These are phyloP conservation scores for Juncus inflexus DNA, from an alignment of 176 grass and related monocot species.

Conservation along the genomic window DNA sequence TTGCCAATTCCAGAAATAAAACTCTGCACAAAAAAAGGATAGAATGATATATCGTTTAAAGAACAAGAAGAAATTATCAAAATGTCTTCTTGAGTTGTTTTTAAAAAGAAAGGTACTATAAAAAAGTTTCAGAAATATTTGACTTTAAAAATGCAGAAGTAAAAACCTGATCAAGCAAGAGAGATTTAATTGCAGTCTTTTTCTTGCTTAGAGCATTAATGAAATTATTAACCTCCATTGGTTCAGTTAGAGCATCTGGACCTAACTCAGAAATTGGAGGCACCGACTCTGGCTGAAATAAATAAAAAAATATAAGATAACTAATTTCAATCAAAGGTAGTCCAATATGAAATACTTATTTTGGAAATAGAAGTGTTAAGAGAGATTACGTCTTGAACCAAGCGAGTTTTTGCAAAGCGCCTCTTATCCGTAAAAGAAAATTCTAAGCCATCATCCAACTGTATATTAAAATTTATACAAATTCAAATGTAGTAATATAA, in stretches of 20 bases:
- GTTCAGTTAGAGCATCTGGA: constrained; percentile 60
- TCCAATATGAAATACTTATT: too few species aligned
- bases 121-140: not conserved
- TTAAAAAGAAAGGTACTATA: constrained; percentile 1
- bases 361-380: not conserved
- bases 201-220: constrained; percentile 42
- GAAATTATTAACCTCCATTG: constrained; percentile 44
- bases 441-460: constrained; percentile 72
- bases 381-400: constrained; percentile 48
- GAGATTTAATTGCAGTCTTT: constrained; percentile 50
- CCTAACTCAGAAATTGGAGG: constrained; percentile 74
- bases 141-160: not conserved
- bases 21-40: constrained; percentile 32
- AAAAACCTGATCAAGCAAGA: constrained; percentile 71
- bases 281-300: constrained; percentile 50
- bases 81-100: not conserved
- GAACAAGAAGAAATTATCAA: not conserved
- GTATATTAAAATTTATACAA: constrained; percentile 28
- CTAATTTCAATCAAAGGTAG: not conserved
- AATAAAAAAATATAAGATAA: constrained; percentile 6
- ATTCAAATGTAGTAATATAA: not conserved
- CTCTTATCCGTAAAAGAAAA: constrained; percentile 89
- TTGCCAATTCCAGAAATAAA: constrained; percentile 83
- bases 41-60: not conserved
- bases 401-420: constrained; percentile 64